These are phyloP conservation scores for Hyaloscypha variabilis DNA, from an alignment of 495 filamentous ascomycete genomes.

Conservation along the genomic window DNA sequence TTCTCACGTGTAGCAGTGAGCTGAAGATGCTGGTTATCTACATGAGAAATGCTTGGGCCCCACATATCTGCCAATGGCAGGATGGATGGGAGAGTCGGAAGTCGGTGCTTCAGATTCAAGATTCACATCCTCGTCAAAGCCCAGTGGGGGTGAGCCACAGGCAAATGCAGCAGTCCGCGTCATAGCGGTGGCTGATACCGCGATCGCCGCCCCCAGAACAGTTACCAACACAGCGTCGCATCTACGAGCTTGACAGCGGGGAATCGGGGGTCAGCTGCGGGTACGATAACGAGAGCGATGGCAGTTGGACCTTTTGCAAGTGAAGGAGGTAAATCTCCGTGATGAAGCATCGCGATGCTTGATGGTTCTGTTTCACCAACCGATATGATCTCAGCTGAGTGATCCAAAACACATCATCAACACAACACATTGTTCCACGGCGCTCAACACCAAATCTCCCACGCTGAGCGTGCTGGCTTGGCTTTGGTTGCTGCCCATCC, in stretches of 20 bases:
- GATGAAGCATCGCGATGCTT: neutral
- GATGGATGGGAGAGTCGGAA: neutral
- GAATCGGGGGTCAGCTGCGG: neutral
- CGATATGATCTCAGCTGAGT: neutral
- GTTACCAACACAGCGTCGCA: neutral
- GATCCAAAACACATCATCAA: neutral
- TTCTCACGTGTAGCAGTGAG: too few relatives aligned
- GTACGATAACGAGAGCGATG: neutral
- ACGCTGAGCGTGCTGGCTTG: neutral
- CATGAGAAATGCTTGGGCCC: neutral
- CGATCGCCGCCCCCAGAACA: conserved; percentile 2
- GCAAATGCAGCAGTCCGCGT: neutral
- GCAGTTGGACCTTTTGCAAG: neutral
- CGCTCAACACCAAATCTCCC: neutral
- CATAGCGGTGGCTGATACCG: conserved; percentile 20
- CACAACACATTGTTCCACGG: neutral
- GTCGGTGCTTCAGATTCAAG: neutral
- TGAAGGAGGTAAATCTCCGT: too few relatives aligned
- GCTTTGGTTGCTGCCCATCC: neutral
- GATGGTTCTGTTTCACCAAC: neutral
- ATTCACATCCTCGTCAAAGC: conserved; percentile 8
- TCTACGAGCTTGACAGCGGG: neutral
- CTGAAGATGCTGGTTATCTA: too few relatives aligned
- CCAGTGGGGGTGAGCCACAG: neutral
- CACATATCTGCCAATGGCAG: neutral